Base-by-base conservation (phyloP, 2,329 filamentous ascomycete genomes). In the Fusarium sp. region DNA sequence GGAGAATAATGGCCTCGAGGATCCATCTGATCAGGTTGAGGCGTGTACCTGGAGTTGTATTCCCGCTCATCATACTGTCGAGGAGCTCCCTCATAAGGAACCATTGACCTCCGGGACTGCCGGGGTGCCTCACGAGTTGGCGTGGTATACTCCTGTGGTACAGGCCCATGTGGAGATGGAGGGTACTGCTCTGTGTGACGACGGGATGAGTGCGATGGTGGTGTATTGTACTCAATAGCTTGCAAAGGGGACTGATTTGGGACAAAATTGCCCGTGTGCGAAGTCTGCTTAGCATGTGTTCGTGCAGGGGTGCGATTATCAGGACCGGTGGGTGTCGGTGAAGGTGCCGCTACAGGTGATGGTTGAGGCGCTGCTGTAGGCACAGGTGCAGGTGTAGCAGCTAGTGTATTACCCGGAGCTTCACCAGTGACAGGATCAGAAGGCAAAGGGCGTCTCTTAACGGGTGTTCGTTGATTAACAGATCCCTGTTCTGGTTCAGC, bases 371-470 rank as follows among this genome's bases (percentile, higher is more conserved):
- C 31, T 18, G 66, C 48, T 40, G 55, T 21, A 15, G 53, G 52
- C 14, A 46, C 61, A n/a, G 61, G 37, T 37, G 46, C 29, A 20
- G 55, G 37, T 25, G 58, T 39, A 15, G 53, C 25, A 21, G 72
- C 62, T 20, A 69, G 55, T 20, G 56, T 61, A 17, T 40, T 39
- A 40, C 64, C 56, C 8, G 85, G 80, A 42, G 82, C 76, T 68
- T 87, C 84, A 67, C 86, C 80, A 51, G 86, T 84, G 62, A 91
- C 86, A 15, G 93, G 93, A 75, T 96, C 92, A 3, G 88, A 90
- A 1, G 95, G 94, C 37, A 97, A 81, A 20, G 95, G 95, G 33
- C 95, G 87, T 69, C 95, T 87, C 82, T 95, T 97, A 43, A 96
- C 88, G 43, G 88, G 85, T 25, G 87, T 85, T 69, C 84, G 82